Evolutionary conservation across 441 rosid species (phyloP).

Genomic region (Syzygium malaccense): DNA sequence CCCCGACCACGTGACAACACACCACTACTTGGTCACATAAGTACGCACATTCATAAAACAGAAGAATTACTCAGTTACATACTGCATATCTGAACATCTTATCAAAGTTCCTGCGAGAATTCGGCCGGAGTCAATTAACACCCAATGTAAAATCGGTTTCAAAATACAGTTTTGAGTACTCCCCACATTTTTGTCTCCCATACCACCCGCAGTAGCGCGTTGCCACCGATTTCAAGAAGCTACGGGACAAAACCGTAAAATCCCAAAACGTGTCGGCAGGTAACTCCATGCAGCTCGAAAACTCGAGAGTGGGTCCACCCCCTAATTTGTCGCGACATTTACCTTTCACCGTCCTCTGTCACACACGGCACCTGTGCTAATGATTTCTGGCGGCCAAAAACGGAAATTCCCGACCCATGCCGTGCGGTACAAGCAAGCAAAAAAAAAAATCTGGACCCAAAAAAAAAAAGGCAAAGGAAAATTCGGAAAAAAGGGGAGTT

Average conservation of each 20-base stretch:
- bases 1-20: not conserved
- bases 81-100: not conserved
- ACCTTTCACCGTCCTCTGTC: no score
- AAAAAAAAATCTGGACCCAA: not conserved
- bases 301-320: not conserved
- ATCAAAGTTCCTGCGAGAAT: not conserved
- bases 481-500: not conserved
- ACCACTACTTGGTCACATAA: not conserved
- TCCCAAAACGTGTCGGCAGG: not conserved
- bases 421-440: not conserved
- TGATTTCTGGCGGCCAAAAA: not conserved
- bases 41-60: no score
- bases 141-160: no score
- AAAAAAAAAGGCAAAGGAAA: not conserved
- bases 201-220: no score
- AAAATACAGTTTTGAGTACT: no score
- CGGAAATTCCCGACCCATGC: not conserved
- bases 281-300: not conserved
- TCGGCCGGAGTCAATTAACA: no score
- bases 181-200: no score
- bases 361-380: no score
- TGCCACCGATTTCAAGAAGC: not conserved
- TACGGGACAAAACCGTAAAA: not conserved
- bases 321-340: rapidly evolving
- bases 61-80: not conserved